Evolutionary conservation across 1,284 basidiomycete genomes (phyloP).

Genomic region (Ganoderma resinaceum): DNA sequence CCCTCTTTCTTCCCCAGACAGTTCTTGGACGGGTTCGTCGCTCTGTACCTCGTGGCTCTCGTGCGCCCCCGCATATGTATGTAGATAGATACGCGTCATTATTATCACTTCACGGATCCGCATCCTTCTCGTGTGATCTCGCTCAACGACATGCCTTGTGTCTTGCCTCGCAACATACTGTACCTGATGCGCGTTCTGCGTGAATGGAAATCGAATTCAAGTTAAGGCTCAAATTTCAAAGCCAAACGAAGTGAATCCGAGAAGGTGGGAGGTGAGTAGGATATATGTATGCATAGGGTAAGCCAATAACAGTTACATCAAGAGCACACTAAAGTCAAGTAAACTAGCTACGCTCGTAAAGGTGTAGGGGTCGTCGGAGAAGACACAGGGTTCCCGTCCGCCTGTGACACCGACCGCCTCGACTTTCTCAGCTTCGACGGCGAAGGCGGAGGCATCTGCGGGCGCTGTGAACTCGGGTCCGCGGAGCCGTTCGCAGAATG

Average conservation of each 20-base stretch:
- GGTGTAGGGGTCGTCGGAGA: constrained; percentile 8
- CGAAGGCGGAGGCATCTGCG: constrained; percentile 25
- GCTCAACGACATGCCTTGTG: too few species aligned
- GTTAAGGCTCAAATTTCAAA: neutral
- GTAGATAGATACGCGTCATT: constrained; percentile 24
- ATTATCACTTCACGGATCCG: constrained; percentile 12
- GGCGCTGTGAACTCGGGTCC: constrained; percentile 18
- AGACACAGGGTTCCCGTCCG: constrained; percentile 19
- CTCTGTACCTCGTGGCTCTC: constrained; percentile 1
- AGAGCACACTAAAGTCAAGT: neutral
- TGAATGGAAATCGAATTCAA: neutral
- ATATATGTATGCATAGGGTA: constrained; percentile 8
- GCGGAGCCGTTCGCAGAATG: constrained; percentile 16
- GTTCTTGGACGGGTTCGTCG: constrained; percentile 4
- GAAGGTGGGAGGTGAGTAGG: neutral
- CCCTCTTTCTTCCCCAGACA: constrained; percentile 4
- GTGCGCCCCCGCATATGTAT: constrained; percentile 21
- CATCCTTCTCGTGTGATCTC: neutral
- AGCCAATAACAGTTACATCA: constrained; percentile 16
- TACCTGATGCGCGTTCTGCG: neutral
- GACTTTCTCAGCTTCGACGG: constrained; percentile 30
- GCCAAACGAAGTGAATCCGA: neutral
- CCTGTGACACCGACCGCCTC: constrained; percentile 26
- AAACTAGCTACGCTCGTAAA: constrained; percentile 13
- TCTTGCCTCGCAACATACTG: too few species aligned